phyloP scores from a whole-genome alignment of 805 yeast species.

The Candida germanica region DNA sequence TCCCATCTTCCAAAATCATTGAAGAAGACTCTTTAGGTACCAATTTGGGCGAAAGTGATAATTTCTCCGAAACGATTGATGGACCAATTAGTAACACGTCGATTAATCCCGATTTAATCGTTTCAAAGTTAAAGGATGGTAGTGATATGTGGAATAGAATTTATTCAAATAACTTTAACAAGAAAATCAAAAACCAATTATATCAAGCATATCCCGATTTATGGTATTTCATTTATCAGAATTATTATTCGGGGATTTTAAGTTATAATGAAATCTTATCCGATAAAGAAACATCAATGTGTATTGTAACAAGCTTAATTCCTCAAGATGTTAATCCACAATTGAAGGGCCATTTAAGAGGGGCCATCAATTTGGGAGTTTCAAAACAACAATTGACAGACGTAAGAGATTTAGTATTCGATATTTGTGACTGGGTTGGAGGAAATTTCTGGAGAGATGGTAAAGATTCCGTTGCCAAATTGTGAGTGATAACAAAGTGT shows the following conservation, averaged over 20 bases:
- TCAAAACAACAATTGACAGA: conserved; percentile 58
- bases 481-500: conserved; percentile 25
- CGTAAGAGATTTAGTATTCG: conserved; percentile 59
- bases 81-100: conserved; percentile 37
- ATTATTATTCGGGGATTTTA: conserved; percentile 75
- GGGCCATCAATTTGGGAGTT: conserved; percentile 80
- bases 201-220: conserved; percentile 79
- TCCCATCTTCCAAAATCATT: conserved; percentile 35
- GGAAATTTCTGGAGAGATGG: conserved; percentile 47
- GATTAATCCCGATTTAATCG: conserved; percentile 24
- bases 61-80: conserved; percentile 34
- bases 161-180: conserved; percentile 67
- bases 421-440: conserved; percentile 73
- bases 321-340: conserved; percentile 96
- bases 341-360: conserved; percentile 83
- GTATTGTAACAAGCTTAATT: conserved; percentile 73
- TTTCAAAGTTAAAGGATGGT: conserved; percentile 47
- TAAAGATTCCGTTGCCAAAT: conserved; percentile 52
- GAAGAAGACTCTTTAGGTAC: conserved; percentile 41
- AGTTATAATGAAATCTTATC: conserved; percentile 62
- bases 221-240: conserved; percentile 66
- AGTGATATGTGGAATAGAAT: conserved; percentile 65
- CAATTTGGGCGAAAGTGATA: conserved; percentile 19
- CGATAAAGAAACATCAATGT: conserved; percentile 70
- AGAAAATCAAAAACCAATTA: conserved; percentile 66